Percentiles rank a stretch among this genome's conserved stretches.
Conservation (phyloP, 352 stramenopile species). For the Globisporangium carolinianum region DNA sequence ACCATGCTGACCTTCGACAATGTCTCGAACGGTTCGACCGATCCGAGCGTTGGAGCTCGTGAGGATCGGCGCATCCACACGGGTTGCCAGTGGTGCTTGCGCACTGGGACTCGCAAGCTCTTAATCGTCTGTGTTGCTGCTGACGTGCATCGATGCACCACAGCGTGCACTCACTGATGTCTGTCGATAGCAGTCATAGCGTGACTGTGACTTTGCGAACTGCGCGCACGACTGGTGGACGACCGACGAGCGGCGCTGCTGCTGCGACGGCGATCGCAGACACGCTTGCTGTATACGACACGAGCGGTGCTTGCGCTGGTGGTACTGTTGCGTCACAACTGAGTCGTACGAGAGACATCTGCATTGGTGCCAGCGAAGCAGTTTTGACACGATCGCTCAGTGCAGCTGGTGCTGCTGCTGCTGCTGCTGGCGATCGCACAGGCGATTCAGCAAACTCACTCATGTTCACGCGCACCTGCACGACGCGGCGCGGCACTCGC, state of each 20-base stretch:
- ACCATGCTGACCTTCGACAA: too few species aligned
- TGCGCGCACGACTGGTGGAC: conserved; percentile 9
- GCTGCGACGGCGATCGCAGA: too few species aligned
- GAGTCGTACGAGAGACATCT: not conserved
- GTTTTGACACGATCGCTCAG: not conserved
- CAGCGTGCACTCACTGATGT: too few species aligned
- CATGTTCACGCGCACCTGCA: conserved; percentile 43
- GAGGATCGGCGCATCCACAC: too few species aligned
- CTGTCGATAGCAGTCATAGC: conserved; percentile 13
- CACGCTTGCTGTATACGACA: not conserved
- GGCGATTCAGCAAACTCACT: conserved; percentile 17
- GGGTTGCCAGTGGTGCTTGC: too few species aligned
- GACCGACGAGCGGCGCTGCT: not conserved
- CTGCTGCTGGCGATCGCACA: not conserved
- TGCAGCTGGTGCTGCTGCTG: not conserved
- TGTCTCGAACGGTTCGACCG: too few species aligned
- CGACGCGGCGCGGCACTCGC: conserved; percentile 20
- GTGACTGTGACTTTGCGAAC: conserved; percentile 36
- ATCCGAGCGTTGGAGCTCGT: too few species aligned
- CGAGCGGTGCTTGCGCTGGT: not conserved
- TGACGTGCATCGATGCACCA: not conserved
- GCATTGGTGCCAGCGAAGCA: not conserved
- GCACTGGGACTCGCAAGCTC: not conserved
- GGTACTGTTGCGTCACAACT: not conserved
- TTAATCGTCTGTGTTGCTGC: not conserved